Evolutionary conservation across 1,284 basidiomycete species (phyloP), one percentile per base, ranked within the genome.

Genomic region (Sparassis latifolia): DNA sequence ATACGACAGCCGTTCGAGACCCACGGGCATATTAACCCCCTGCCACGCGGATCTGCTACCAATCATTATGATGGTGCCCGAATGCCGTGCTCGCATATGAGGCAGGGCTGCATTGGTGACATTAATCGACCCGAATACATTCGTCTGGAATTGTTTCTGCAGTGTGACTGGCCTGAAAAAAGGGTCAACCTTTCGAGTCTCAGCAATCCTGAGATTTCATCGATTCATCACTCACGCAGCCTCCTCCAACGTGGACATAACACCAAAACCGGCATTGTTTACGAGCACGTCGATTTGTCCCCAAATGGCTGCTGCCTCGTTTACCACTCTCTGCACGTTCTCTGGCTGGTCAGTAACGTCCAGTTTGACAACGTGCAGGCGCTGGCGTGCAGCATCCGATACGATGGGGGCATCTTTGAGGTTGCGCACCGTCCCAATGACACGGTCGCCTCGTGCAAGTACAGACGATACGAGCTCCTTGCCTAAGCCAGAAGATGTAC

Each of bases 401-500:
- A 69, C 57, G 30, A 65, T 63, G 53, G 63, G 61, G 54, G 62
- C 61, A 49, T 65, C 65, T 32, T 66, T 61, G 33, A 65, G 52
- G 10, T 57, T 63, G 43, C 74, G 73, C 32, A 71, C 71, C 10
- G 72, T 72, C 1, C 72, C 73, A 41, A 73, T 66, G 37, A 83
- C 82, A 30, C 69, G 70, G 62, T 83, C 80, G 7, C 80, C 79
- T n/a, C 80, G 72, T 33, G 68, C 66, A 33, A 82, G 69, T 2
- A 69, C 76, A 27, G 69, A 65, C 9, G 59, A 56, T 27, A 77
- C 76, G 6, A 84, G 69, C 40, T 75, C 74, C 55, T 72, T 73
- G 9, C 82, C 81, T 53, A 83, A 78, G 33, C 82, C 82, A 31
- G 80, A 79, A 2, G 79, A 78, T 28, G 79, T 77, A 38, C 80